Base-by-base conservation (phyloP, 2,329 filamentous ascomycete genomes). In the Colletotrichum brevisporum region DNA sequence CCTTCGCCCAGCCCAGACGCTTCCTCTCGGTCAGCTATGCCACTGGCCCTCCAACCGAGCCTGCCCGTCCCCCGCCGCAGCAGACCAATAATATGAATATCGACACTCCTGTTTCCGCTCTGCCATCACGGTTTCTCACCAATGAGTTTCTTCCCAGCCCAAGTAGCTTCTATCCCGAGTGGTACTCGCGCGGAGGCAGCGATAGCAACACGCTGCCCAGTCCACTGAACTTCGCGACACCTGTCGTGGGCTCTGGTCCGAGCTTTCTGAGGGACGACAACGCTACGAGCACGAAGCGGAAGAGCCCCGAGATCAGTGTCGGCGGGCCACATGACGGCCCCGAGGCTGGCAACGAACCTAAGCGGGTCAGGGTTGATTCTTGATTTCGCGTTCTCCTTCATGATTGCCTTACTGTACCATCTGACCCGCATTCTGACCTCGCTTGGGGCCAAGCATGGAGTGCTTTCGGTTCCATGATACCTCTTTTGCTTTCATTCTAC, bases 41-140 rank as follows among this genome's bases (percentile, higher is more conserved):
- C 9, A 92, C 91, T 45, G 96, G 96, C 0, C 96, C 96, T 15
- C 94, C 2, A 99, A 99, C 78, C 96, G 96, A 0, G 99, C 98
- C 79, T n/a, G 96, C 96, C 8, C 88, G 95, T 50, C 96, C 95
- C 1, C 88, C 91, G 27, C 94, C 93, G 5, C 93, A 94, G 31
- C 86, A 89, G 65, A 89, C 87, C 74, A 83, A 76, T 69, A 83
- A 78, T 58, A 81, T 85, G 71, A 85, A 84, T 69, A 83, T 79
- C 24, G 82, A 83, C 64, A 91, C 96, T 0, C 96, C 96, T 0
- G 94, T 97, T n/a, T 98, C 95, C 2, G 95, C 95, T 4, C 85
- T 99, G 12, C 96, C 96, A 0, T 97, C 94, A 58, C 90, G 95
- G 48, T 98, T 98, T 79, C 91, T 98, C 74, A 92, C 91, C 67